Evolutionary conservation across 805 yeast genomes (phyloP).

Genomic region (Candida qinlingensis): DNA sequence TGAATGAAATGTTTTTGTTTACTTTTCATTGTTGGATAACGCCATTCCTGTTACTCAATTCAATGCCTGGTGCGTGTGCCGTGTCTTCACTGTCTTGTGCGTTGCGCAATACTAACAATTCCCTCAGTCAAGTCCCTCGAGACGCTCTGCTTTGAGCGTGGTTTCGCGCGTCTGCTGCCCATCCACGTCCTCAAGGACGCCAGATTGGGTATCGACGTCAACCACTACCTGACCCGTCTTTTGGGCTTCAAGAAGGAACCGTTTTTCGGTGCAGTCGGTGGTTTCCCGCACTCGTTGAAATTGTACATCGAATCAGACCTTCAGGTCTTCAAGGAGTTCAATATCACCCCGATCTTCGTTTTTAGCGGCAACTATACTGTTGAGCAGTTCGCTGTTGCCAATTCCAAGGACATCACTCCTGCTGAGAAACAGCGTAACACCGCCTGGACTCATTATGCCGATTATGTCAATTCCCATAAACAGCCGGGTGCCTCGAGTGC

Average conservation of each 20-base stretch:
- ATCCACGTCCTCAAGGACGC: constrained; percentile 61
- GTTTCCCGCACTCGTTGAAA: constrained; percentile 62
- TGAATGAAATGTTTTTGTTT: no score
- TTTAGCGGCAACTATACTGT: constrained; percentile 57
- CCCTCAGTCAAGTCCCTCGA: constrained; percentile 52
- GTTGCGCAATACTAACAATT: background rate
- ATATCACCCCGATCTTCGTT: constrained; percentile 75
- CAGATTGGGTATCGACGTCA: constrained; percentile 78
- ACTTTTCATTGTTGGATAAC: no score
- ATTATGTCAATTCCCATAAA: constrained; percentile 10
- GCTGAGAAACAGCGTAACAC: constrained; percentile 37
- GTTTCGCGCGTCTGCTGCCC: constrained; percentile 54
- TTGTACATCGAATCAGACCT: constrained; percentile 57
- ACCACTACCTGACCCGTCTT: constrained; percentile 65
- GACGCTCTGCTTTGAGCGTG: constrained; percentile 61
- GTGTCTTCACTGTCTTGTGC: background rate
- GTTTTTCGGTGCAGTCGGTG: constrained; percentile 72
- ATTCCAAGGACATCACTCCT: constrained; percentile 28
- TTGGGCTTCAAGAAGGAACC: constrained; percentile 61
- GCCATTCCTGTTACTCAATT: background rate
- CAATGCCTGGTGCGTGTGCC: background rate
- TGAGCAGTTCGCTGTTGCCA: constrained; percentile 32
- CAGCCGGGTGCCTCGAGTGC: constrained; percentile 1
- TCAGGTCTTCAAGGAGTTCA: constrained; percentile 49
- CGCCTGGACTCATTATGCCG: constrained; percentile 37